Evolutionary conservation across 352 stramenopile genomes (phyloP).

Genomic region (Pythium pectinolyticum): DNA sequence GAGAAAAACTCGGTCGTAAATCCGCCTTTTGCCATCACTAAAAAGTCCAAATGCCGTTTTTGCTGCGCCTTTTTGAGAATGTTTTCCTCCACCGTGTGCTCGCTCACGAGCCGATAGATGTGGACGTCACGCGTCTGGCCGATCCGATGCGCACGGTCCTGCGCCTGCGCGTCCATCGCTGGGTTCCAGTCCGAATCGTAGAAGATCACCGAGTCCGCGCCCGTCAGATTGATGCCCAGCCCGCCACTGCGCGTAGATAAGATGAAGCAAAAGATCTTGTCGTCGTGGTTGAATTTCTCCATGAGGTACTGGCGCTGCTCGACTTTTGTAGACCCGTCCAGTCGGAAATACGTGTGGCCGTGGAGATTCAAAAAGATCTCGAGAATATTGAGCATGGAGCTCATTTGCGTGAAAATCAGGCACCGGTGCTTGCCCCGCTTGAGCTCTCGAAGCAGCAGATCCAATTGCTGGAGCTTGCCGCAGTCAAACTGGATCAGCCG

Average conservation of each 20-base stretch:
- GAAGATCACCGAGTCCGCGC: conserved; percentile 93
- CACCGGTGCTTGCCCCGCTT: conserved; percentile 93
- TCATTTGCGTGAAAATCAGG: conserved; percentile 99
- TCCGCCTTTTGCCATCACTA: conserved; percentile 86
- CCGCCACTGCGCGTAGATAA: conserved; percentile 96
- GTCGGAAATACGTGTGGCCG: conserved; percentile 96
- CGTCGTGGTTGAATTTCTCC: conserved; percentile 98
- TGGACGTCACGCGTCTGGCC: conserved; percentile 98
- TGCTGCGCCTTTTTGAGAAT: conserved; percentile 98
- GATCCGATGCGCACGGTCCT: conserved; percentile 97
- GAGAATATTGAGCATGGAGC: conserved; percentile 99
- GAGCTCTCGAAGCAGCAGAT: conserved; percentile 93
- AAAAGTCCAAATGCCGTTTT: conserved; percentile 96
- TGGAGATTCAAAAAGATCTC: conserved; percentile 99
- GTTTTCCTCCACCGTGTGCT: conserved; percentile 99
- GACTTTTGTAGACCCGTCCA: conserved; percentile 97
- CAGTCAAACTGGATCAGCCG: conserved; percentile 96
- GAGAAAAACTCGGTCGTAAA: conserved; percentile 86
- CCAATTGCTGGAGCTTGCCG: conserved; percentile 89
- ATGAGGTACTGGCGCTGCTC: conserved; percentile 96
- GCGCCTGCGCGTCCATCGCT: conserved; percentile 92
- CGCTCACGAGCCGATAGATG: conserved; percentile 98
- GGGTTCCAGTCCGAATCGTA: conserved; percentile 95
- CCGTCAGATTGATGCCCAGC: conserved; percentile 98
- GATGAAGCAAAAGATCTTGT: conserved; percentile 98